Base-by-base conservation (phyloP, 2,329 filamentous ascomycete species). In the Phialocephala sp. region DNA sequence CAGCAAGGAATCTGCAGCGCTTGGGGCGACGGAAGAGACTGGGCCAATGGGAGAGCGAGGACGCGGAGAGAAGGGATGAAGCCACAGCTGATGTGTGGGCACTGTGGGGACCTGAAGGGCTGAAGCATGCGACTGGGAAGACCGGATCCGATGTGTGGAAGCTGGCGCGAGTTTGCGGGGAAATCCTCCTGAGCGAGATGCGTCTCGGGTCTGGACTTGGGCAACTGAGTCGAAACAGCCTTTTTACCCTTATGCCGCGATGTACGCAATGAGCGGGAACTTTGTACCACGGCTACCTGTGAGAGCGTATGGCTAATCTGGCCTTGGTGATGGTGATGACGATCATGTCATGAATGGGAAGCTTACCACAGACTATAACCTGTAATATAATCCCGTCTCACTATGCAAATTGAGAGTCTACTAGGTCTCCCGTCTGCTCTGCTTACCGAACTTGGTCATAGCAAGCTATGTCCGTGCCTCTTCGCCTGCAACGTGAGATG, bases 31-130 rank as follows among this genome's bases (percentile, higher is more conserved):
- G 45, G 20, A 22, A 50, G 45, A n/a, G 45, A n/a, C 4, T 14
- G 18, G 43, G 6, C 45, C 45, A 50, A 61, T 35, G 15, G 52
- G 36, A 47, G 64, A 24, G 50, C 59, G 47, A 52, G 64, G 39
- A 55, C 20, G 52, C 39, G 36, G 50, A 15, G 55, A 47, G 50
- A 57, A 36, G 18, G 15, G 24, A 36, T 56, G 39, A 32, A 63
- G 60, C 50, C 57, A 64, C 58, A 62, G 63, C 63, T 64, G 62
- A 60, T 45, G 32, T 61, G 52, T n/a, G 43, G 32, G 37, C 12
- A 43, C 15, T 32, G 27, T 20, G 41, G 22, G 27, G 27, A 18
- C n/a, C 59, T 14, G 39, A 32, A 32, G 27, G 27, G 27, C 27
- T 32, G 27, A 32, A 32, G 27, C 27, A 3, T 32, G 27, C 47